Base-by-base conservation (phyloP, 2,329 filamentous ascomycete genomes). In the Graphilbum ipis-grandicollis region DNA sequence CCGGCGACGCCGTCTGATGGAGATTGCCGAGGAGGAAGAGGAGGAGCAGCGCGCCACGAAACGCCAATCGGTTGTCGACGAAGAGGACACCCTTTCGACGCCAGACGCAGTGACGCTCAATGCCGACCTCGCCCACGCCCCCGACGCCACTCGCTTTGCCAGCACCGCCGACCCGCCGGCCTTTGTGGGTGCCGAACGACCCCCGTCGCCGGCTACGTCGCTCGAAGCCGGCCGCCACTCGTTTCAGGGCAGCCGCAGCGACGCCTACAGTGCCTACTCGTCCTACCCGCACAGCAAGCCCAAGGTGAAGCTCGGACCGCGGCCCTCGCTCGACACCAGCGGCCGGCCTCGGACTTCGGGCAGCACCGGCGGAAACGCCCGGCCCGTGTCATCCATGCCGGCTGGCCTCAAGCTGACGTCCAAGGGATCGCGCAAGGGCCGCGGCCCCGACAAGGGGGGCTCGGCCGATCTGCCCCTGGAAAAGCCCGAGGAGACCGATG, bases 1-100 rank as follows among this genome's bases (percentile, higher is more conserved):
- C 45, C 73, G 79, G 41, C 69, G 76, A 50, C 72, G 78, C 48
- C 76, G 82, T 46, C 62, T 96, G 48, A 79, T 88, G 60, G 88
- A 93, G 58, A 94, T 96, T 52, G 76, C 79, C n/a, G 90, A 96
- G 57, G 81, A 79, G 37, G 84, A 92, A 51, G 85, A 93, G 49
- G 73, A 77, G 31, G 58, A 63, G 41, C 61, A 66, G 41, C 57
- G 70, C 44, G 62, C 71, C 21, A 59, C 58, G 31, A 77, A 75
- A 48, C 62, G 71, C 38, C 65, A 75, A 48, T 74, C 68, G 2
- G 56, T 67, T 8, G 60, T 65, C 7, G 57, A 59, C 17, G 62
- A 68, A 49, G 57, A 69, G 47, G 55, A 57, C 34, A 39, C 47
- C 36, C 40, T 47, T 10, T 36, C 38, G 22, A 35, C 41, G 23